Evolutionary conservation across 2,329 filamentous ascomycete species (phyloP).

Genomic region (Ilyonectria robusta): DNA sequence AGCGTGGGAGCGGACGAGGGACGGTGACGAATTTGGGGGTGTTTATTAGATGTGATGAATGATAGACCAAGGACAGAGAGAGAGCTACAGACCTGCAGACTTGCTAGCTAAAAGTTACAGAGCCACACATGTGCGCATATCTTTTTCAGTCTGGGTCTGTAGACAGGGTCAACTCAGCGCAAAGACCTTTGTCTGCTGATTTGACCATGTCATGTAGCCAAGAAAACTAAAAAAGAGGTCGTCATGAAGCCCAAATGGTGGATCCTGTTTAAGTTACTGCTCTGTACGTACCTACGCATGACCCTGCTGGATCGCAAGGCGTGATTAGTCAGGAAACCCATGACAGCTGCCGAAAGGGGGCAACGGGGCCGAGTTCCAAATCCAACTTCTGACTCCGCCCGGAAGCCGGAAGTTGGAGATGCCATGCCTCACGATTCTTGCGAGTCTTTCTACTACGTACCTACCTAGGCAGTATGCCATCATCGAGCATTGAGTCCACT

Average conservation of each 20-base stretch:
- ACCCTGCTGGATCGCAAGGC: background rate
- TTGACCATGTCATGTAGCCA: background rate
- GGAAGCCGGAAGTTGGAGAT: background rate
- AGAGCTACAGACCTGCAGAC: background rate
- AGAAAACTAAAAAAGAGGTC: background rate
- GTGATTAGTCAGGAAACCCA: slow-evolving; percentile 20
- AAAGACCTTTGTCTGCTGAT: background rate
- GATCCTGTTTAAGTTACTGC: too few relatives aligned
- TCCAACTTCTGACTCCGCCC: background rate
- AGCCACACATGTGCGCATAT: background rate
- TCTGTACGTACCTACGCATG: background rate
- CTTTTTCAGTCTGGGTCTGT: background rate
- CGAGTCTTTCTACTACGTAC: too few relatives aligned
- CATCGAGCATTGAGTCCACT: background rate
- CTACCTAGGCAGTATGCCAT: background rate
- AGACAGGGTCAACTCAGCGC: background rate
- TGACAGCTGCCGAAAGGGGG: slow-evolving; percentile 8
- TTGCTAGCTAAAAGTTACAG: background rate
- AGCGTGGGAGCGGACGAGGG: slow-evolving; percentile 52
- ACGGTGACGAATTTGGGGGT: slow-evolving; percentile 32
- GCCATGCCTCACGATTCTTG: background rate
- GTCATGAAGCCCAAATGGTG: background rate
- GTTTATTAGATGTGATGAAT: background rate
- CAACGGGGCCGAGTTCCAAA: slow-evolving; percentile 1
- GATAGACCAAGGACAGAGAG: background rate